Evolutionary conservation across 2,329 filamentous ascomycete species (phyloP).

Genomic region (Sporothrix globosa): DNA sequence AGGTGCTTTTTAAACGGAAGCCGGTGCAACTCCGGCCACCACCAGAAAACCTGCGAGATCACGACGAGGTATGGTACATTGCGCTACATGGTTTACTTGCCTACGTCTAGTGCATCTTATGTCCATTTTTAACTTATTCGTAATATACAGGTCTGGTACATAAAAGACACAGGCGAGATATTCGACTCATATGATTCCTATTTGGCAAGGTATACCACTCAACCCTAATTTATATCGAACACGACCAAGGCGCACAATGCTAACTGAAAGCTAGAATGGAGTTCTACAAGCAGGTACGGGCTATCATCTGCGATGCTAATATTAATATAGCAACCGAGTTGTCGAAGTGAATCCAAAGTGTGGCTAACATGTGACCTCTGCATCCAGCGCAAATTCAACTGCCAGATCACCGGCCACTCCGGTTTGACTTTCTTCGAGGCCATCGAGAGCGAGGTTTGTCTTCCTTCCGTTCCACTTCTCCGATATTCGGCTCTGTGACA

Average conservation of each 20-base stretch:
- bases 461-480: not conserved
- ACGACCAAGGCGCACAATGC: conserved; percentile 28
- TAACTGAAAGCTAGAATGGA: conserved; percentile 68
- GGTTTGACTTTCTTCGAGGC: conserved; percentile 91
- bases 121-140: conserved; percentile 26
- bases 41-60: conserved; percentile 70
- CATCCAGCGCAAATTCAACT: conserved; percentile 80
- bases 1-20: conserved; percentile 97
- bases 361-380: conserved; percentile 27
- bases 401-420: conserved; percentile 92
- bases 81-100: not conserved
- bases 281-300: conserved; percentile 83
- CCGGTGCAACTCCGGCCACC: conserved; percentile 80
- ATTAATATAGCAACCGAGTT: not conserved
- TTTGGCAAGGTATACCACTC: conserved; percentile 69
- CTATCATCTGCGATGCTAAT: not conserved
- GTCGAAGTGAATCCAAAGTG: conserved; percentile 22
- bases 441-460: conserved; percentile 81
- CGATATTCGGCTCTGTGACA: not conserved
- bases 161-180: conserved; percentile 85
- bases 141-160: conserved; percentile 77
- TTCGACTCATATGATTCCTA: conserved; percentile 90
- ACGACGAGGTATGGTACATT: conserved; percentile 69
- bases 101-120: conserved; percentile 25
- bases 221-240: not conserved